phyloP scores from a whole-genome alignment of 139 green algal species.

The Penium margaritaceum region DNA sequence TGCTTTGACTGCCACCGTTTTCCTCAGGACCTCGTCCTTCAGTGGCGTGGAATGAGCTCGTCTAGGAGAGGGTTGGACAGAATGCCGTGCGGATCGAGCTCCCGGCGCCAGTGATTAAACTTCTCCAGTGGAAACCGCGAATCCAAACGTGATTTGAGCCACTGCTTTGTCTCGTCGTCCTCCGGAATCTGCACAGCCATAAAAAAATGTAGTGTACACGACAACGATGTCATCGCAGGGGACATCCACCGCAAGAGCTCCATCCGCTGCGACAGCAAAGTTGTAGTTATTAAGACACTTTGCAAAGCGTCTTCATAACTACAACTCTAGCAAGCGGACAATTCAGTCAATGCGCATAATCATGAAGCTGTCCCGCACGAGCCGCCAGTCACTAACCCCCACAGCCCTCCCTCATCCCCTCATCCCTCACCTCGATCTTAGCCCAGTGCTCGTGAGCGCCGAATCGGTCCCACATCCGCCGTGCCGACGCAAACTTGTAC shows the following conservation, averaged over 20 bases:
- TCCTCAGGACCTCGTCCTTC: too few species aligned
- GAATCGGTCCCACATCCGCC: constrained; percentile 60
- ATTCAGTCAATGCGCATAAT: neutral
- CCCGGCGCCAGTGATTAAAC: constrained; percentile 14
- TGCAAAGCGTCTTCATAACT: too few species aligned
- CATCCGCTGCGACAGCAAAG: too few species aligned
- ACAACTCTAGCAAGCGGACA: neutral
- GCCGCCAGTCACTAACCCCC: too few species aligned
- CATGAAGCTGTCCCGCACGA: too few species aligned
- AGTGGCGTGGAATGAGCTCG: constrained; percentile 20
- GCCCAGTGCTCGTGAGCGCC: constrained; percentile 83
- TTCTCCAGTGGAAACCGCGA: constrained; percentile 16
- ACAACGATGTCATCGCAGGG: too few species aligned
- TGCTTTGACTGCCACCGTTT: too few species aligned
- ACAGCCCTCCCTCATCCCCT: too few species aligned
- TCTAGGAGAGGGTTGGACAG: constrained; percentile 59
- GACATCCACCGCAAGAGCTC: too few species aligned
- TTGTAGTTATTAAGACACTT: too few species aligned
- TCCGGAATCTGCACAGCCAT: constrained; percentile 13
- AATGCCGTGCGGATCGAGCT: constrained; percentile 71
- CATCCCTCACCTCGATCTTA: constrained; percentile 90
- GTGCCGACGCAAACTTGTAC: constrained; percentile 66
- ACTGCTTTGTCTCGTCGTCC: constrained; percentile 3
- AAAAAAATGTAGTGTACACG: too few species aligned
- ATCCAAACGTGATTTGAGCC: constrained; percentile 26